Percentiles rank a stretch among this genome's conserved stretches.
These are phyloP conservation scores for Backusella liffmaniae DNA, from an alignment of 192 early-diverging fungal species.

Conservation along the genomic window DNA sequence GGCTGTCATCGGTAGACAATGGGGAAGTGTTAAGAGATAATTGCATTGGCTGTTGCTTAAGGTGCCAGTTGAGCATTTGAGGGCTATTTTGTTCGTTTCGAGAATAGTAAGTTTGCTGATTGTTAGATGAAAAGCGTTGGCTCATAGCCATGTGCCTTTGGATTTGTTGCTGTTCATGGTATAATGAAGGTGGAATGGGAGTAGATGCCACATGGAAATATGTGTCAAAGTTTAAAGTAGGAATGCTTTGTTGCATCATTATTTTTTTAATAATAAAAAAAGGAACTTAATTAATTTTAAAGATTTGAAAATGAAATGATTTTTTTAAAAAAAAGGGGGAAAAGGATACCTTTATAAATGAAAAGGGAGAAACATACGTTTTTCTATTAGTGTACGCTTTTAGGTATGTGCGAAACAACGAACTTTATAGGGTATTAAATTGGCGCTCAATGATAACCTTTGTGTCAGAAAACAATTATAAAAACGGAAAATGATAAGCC, in stretches of 20 bases:
- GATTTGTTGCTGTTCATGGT: neutral
- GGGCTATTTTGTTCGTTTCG: neutral
- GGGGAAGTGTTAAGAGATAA: neutral
- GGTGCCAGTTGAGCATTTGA: neutral
- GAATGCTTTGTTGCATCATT: conserved; percentile 9
- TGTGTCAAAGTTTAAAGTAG: conserved; percentile 12
- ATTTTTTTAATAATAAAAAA: neutral
- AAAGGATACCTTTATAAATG: neutral
- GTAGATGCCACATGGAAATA: conserved; percentile 10
- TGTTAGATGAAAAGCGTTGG: neutral
- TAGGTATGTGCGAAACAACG: conserved; percentile 1
- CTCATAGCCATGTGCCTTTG: neutral
- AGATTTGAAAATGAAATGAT: neutral
- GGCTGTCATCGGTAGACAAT: neutral
- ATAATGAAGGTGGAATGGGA: neutral
- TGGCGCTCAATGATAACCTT: neutral
- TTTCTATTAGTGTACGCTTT: neutral
- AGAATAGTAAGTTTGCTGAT: neutral
- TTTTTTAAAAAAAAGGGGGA: neutral
- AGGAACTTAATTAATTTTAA: neutral
- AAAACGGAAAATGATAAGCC: neutral
- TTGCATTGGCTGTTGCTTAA: conserved; percentile 8
- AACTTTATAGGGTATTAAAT: neutral
- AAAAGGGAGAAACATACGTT: neutral
- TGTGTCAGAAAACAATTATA: neutral